Percentiles rank a stretch among this genome's conserved stretches.
These are phyloP conservation scores for Leccinellum luteum DNA, from an alignment of 768 basidiomycete species.

Conservation along the genomic window DNA sequence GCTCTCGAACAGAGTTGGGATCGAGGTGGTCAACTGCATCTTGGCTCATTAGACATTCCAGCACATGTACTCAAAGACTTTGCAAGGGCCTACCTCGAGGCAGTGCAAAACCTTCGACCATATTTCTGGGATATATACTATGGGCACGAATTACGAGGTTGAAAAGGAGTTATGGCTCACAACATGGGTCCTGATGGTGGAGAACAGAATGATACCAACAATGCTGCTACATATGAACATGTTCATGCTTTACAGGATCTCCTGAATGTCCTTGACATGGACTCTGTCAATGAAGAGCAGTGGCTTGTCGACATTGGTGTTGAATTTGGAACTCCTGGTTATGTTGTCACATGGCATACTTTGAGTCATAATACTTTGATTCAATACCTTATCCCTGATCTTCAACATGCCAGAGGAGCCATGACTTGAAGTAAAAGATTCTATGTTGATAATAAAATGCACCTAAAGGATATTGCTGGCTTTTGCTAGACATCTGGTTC, in stretches of 20 bases:
- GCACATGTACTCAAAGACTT: neutral
- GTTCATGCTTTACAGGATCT: neutral
- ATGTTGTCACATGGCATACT: neutral
- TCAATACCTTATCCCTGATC: neutral
- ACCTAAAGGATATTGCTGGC: constrained; percentile 5
- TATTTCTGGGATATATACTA: constrained; percentile 10
- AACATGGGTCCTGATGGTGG: neutral
- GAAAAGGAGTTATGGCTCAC: constrained; percentile 6
- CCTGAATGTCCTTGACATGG: neutral
- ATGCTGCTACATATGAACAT: neutral
- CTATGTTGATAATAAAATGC: neutral
- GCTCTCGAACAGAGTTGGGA: neutral
- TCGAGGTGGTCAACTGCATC: neutral
- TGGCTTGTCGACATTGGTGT: constrained; percentile 1
- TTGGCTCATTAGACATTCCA: neutral
- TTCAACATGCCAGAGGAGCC: accelerated
- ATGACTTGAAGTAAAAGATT: accelerated
- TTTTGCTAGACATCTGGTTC: neutral
- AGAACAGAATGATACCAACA: too few relatives aligned
- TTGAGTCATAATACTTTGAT: neutral
- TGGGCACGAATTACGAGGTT: constrained; percentile 7
- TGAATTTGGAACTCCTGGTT: neutral
- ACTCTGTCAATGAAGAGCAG: neutral
- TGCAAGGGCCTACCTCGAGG: neutral
- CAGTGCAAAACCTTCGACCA: neutral